Base-by-base conservation (phyloP, 2,329 filamentous ascomycete genomes). In the Aspergillus ochraceoroseus region DNA sequence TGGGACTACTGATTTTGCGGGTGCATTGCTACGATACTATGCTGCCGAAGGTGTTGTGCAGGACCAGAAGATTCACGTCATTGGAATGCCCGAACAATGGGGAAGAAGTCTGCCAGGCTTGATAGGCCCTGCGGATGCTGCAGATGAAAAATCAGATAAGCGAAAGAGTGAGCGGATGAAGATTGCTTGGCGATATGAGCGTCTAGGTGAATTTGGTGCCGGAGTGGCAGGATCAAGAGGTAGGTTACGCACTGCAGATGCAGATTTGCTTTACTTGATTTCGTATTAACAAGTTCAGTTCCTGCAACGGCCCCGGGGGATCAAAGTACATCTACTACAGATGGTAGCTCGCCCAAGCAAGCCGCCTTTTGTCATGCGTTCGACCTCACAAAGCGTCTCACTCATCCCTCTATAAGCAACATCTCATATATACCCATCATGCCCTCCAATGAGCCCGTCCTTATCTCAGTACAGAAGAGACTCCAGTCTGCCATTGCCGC, bases 161-260 rank as follows among this genome's bases (percentile, higher is more conserved):
- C 56, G 62, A 63, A 67, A 62, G 51, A 73, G 74, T 9, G 85
- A 90, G 48, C 89, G 83, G 65, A 96, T 98, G 92, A 96, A 95
- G 70, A 98, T 98, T 70, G 92, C 92, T 3, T 98, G 92, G 92
- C 77, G 92, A 63, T 98, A 98, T 67, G 89, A 96, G 65, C 77
- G 80, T 22, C 66, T 96, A 38, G 84, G 85, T 11, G 83, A 84
- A 50, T 82, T 81, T 53, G 80, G 80, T 28, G 74, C 72, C 44
- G 67, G 73, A 37, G 64, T 68, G 44, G 60, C 70, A 46, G 70
- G 70, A 45, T 70, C 68, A 56, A 75, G 79, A 81, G 80, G 83
- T 84, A 72, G 66, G 76, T 40, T 34, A 32, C 14, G n/a, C n/a
- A n/a, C n/a, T n/a, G n/a, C 7, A 11, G 22, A n/a, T 31, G 30